Evolutionary conservation across 2,329 filamentous ascomycete genomes (phyloP), one percentile per base, ranked within the genome.

Genomic region (Colletotrichum theobromicola): DNA sequence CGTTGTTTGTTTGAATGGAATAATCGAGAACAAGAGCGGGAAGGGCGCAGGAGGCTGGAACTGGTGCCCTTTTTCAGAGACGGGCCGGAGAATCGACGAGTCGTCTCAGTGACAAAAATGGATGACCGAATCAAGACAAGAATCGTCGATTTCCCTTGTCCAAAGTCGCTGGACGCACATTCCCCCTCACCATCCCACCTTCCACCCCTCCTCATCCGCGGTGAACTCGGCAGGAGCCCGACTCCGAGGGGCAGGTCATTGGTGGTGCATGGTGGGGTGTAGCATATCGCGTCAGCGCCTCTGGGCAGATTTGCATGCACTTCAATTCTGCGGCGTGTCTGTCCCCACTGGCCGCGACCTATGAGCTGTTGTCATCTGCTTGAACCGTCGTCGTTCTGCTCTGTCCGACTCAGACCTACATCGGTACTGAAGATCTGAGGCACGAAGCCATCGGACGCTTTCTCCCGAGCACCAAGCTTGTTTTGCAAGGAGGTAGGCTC

Each of bases 101-200:
- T 16, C 28, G 67, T 71, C 37, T 62, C 37, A 34, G 60, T 70
- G 71, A 70, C 65, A 35, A 18, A 46, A 69, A 24, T 34, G 32
- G 16, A 69, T 50, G 71, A 71, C 71, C 71, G 71, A 71, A 66
- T 65, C 70, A 35, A 74, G 67, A 60, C 67, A 61, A 61, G 15
- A 74, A 61, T 66, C 53, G 34, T 71, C 16, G 50, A 16, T 37
- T 60, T 74, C 42, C 28, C 42, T 50, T 50, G 42, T 50, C 42
- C n/a, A 50, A 21, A 50, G 42, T 21, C 42, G 42, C 42, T 46
- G 42, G n/a, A 18, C 42, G 37, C 53, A 26, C 60, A 46, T 30
- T 42, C 26, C 18, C 37, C 50, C 68, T 42, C 67, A 61, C 57
- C 61, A 74, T 72, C 72, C 67, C 55, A 66, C 61, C 63, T 64